Percentiles rank a stretch among this genome's conserved stretches.
Evolutionary conservation across 805 yeast genomes (phyloP).

Genomic region (Metschnikowia peoriensis): DNA sequence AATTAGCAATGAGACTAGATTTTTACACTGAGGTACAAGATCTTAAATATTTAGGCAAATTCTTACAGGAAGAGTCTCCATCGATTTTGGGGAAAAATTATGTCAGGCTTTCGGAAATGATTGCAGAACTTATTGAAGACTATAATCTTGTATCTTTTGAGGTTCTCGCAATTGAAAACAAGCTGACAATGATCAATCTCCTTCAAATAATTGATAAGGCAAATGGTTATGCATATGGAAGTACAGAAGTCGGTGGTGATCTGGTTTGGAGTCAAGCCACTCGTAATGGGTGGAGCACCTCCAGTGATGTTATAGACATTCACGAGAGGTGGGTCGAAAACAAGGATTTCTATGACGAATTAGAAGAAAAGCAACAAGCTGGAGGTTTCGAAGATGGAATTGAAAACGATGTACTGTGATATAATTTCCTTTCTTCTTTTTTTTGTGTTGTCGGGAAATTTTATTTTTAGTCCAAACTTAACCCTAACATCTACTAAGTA

Average conservation of each 20-base stretch:
- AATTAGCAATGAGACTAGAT: slow-evolving; percentile 76
- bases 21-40: slow-evolving; percentile 94
- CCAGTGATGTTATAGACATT: slow-evolving; percentile 56
- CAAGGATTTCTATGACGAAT: slow-evolving; percentile 71
- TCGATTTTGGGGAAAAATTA: slow-evolving; percentile 59
- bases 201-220: slow-evolving; percentile 82
- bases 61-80: slow-evolving; percentile 69
- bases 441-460: not conserved
- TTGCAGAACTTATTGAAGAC: slow-evolving; percentile 83
- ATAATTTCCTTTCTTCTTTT: not conserved
- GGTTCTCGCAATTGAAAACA: slow-evolving; percentile 88
- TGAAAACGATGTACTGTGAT: not conserved
- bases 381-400: slow-evolving; percentile 21
- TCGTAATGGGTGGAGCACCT: slow-evolving; percentile 65
- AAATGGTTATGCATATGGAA: slow-evolving; percentile 89
- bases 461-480: not conserved
- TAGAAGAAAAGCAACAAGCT: slow-evolving; percentile 42
- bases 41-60: slow-evolving; percentile 62
- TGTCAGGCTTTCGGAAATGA: slow-evolving; percentile 66
- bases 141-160: slow-evolving; percentile 85
- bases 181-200: slow-evolving; percentile 83
- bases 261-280: slow-evolving; percentile 96
- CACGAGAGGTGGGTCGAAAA: slow-evolving; percentile 96
- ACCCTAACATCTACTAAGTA: slow-evolving; percentile 19
- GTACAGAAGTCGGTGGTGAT: slow-evolving; percentile 96